These are phyloP conservation scores for Crotalaria pallida DNA, from an alignment of 306 rosid genomes.

Conservation along the genomic window DNA sequence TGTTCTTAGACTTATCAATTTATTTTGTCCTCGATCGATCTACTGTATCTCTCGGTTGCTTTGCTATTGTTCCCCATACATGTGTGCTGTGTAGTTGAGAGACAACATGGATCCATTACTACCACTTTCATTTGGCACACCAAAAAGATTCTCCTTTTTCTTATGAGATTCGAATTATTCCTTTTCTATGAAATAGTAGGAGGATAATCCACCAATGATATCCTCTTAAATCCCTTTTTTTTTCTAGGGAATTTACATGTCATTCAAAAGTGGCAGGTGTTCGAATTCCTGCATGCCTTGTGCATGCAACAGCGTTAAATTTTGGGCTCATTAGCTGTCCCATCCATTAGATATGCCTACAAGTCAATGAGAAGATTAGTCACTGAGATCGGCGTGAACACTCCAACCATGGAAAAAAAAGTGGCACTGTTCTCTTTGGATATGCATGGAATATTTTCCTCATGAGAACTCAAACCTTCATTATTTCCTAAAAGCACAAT, in stretches of 20 bases:
- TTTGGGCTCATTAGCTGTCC: too few relatives aligned
- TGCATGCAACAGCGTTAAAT: too few relatives aligned
- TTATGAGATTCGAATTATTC: slow-evolving; percentile 23
- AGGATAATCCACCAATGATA: not conserved
- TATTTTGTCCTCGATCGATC: not conserved
- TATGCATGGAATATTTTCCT: too few relatives aligned
- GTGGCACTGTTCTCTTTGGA: not conserved
- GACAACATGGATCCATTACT: slow-evolving; percentile 24
- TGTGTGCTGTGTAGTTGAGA: slow-evolving; percentile 28
- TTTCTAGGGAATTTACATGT: not conserved
- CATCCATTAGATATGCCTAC: too few relatives aligned
- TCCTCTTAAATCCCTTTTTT: not conserved
- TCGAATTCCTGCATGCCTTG: too few relatives aligned
- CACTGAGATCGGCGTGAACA: too few relatives aligned
- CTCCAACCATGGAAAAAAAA: too few relatives aligned
- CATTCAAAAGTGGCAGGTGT: not conserved
- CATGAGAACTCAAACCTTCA: too few relatives aligned
- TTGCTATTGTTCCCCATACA: slow-evolving; percentile 19
- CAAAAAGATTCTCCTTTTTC: not conserved
- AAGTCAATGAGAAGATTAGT: too few relatives aligned
- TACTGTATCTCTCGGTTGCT: not conserved
- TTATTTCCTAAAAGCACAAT: too few relatives aligned
- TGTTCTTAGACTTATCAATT: not conserved
- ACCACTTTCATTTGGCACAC: slow-evolving; percentile 19
- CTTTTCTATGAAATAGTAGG: not conserved